Percentiles rank a stretch among this genome's conserved stretches.
Conservation (phyloP, 495 filamentous ascomycete genomes). For the Sabuloglossum arenarium region DNA sequence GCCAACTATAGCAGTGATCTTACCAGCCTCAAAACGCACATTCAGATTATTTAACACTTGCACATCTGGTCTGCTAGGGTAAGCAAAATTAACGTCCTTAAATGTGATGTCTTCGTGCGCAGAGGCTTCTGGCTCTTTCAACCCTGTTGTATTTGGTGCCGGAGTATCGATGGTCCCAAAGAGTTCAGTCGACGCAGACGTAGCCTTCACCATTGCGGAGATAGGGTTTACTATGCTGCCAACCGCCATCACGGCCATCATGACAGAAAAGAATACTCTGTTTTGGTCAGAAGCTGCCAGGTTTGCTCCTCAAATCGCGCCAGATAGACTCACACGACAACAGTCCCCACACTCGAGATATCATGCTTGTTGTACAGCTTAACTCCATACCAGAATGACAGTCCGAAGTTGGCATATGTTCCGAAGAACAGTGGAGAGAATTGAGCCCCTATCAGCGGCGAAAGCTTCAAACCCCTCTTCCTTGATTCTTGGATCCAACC, state of each 20-base stretch:
- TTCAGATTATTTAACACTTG: conserved; percentile 34
- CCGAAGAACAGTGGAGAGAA: conserved; percentile 18
- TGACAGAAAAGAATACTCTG: conserved; percentile 32
- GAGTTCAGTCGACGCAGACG: conserved; percentile 30
- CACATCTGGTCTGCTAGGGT: conserved; percentile 49
- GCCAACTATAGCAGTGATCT: conserved; percentile 62
- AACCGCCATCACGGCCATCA: conserved; percentile 30
- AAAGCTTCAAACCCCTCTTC: conserved; percentile 27
- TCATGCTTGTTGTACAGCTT: background rate
- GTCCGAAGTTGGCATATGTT: conserved; percentile 7
- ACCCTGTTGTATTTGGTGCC: conserved; percentile 18
- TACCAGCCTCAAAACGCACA: conserved; percentile 50
- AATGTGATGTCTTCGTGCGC: conserved; percentile 20
- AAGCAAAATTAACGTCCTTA: conserved; percentile 45
- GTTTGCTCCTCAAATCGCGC: background rate
- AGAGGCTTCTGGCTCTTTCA: conserved; percentile 30
- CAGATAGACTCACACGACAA: conserved; percentile 2
- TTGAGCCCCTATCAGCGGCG: conserved; percentile 24
- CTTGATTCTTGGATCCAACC: conserved; percentile 36
- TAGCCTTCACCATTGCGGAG: conserved; percentile 27
- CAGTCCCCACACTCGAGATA: background rate
- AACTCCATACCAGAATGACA: conserved; percentile 9
- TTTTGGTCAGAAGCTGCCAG: background rate
- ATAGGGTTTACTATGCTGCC: conserved; percentile 28
- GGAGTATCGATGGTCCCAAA: conserved; percentile 35